phyloP scores from a whole-genome alignment of 495 filamentous ascomycete genomes.

The Acidiella bohemica region DNA sequence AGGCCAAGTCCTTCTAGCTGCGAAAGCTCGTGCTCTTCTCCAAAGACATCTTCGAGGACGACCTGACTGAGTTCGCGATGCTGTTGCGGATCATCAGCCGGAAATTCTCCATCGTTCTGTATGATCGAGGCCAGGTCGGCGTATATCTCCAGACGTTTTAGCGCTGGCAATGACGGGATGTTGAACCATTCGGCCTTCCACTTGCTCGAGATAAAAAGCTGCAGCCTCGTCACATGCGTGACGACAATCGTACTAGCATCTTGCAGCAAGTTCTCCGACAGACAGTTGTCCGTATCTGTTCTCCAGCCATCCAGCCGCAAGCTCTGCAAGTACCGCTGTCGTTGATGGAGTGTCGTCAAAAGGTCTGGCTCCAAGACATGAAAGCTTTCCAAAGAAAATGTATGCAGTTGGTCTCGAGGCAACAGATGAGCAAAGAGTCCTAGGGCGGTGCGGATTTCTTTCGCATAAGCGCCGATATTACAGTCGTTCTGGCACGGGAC shows the following conservation, averaged over 20 bases:
- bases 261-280: not conserved
- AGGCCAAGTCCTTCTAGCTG: not conserved
- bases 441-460: not conserved
- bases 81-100: not conserved
- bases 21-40: not conserved
- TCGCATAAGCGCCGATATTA: not conserved
- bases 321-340: not conserved
- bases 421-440: not conserved
- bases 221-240: not conserved
- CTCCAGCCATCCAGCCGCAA: not conserved
- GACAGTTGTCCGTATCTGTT: not conserved
- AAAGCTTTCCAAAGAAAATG: not conserved
- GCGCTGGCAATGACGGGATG: not conserved
- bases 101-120: not conserved
- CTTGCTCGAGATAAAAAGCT: not conserved
- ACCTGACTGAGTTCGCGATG: not conserved
- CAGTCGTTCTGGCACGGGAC: not conserved
- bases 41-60: not conserved
- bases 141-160: not conserved
- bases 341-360: not conserved
- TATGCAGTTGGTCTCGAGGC: not conserved
- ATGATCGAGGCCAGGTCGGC: not conserved
- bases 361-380: not conserved
- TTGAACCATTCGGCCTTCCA: not conserved
- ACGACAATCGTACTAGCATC: not conserved